Base-by-base conservation (phyloP, 345 rosid genomes). In the Acer saccharum region DNA sequence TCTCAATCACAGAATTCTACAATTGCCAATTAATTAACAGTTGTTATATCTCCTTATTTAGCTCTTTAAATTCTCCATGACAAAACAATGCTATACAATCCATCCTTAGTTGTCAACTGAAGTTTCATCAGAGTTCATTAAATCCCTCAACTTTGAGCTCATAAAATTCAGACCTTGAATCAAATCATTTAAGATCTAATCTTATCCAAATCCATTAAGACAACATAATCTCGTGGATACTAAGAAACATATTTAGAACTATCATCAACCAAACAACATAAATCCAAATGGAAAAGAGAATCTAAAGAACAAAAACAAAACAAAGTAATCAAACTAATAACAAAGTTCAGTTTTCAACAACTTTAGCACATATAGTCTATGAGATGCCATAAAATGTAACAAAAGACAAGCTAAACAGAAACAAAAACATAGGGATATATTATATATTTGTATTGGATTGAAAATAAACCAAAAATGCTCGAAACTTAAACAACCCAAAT, bases 1-100 rank as follows among this genome's bases (percentile, higher is more conserved):
- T 14, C 85, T 80, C 81, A 86, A 81, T 69, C 77, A 77, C 79
- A 76, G 75, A 78, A 76, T 79, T 74, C 89, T 88, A 64, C 78
- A 70, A 55, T 18, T 25, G 65, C 39, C 82, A 69, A 78, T 23
- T 32, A 76, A 46, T 60, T n/a, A 81, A 72, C 58, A 60, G 60
- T 77, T 32, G 74, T 62, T 68, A 80, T 1, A 16, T 58, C 54
- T 18, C 66, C 63, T 75, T 14, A 68, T 68, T 41, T 7, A 69
- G 65, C 32, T 25, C 13, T 13, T 43, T n/a, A 61, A 29, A 68
- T 23, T 68, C 72, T 48, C 73, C 52, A 50, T 5, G 10, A 35
- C 20, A 46, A 21, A 50, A 64, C n/a, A 74, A 73, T 6, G 14
- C 48, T 65, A 25, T 43, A 41, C 27, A 74, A 46, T 62, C 69